A percentile compares a stretch with the other conserved stretches of the same genome.
Evolutionary conservation across 2,329 filamentous ascomycete species (phyloP).

Genomic region (Colletotrichum magnum): DNA sequence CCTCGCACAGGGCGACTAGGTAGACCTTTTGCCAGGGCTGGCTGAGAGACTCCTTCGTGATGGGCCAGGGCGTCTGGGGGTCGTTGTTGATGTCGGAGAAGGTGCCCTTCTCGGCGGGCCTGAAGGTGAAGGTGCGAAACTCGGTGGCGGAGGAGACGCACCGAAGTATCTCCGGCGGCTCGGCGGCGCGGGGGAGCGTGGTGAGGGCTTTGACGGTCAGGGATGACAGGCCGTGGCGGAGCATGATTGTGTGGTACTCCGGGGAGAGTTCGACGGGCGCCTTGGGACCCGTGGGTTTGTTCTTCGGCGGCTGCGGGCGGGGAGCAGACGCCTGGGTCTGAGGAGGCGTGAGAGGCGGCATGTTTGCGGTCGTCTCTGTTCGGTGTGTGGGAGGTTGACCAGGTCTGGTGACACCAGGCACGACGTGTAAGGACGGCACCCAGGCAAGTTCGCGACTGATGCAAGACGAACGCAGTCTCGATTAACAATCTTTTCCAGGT

Average conservation of each 20-base stretch:
- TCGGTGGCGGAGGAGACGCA: slow-evolving; percentile 56
- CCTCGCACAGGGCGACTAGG: slow-evolving; percentile 79
- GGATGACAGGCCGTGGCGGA: slow-evolving; percentile 36
- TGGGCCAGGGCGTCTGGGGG: slow-evolving; percentile 54
- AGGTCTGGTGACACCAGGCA: no score
- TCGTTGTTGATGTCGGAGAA: slow-evolving; percentile 56
- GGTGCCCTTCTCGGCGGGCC: slow-evolving; percentile 51
- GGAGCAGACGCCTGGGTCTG: neutral
- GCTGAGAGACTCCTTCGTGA: slow-evolving; percentile 59
- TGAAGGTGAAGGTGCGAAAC: slow-evolving; percentile 54
- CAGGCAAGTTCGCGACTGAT: no score
- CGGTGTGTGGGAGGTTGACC: no score
- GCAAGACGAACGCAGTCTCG: no score
- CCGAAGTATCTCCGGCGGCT: slow-evolving; percentile 50
- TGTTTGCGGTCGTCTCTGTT: neutral
- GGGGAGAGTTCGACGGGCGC: slow-evolving; percentile 1
- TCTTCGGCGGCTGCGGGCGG: neutral
- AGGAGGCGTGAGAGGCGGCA: slow-evolving; percentile 1
- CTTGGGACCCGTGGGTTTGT: neutral
- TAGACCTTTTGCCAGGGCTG: slow-evolving; percentile 81
- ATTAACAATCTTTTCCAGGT: no score
- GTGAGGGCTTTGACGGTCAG: slow-evolving; percentile 36
- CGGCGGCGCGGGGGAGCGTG: slow-evolving; percentile 32
- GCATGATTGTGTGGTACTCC: slow-evolving; percentile 37
- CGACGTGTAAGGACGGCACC: no score